Base-by-base conservation (phyloP, 2,329 filamentous ascomycete species). In the Furcasterigmium sp. region DNA sequence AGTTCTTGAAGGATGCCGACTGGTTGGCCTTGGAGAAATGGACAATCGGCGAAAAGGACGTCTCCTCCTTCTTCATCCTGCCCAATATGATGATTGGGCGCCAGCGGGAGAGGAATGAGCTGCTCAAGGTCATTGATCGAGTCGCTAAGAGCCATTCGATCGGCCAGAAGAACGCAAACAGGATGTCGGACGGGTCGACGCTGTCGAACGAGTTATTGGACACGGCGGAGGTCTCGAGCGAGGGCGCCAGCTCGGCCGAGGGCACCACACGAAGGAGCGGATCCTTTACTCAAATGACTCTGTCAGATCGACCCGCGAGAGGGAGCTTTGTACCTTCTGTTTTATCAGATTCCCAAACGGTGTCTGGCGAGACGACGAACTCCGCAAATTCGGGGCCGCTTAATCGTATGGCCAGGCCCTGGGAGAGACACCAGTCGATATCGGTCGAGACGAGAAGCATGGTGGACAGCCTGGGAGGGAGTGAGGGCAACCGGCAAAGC, bases 1-100 rank as follows among this genome's bases (percentile, higher is more conserved):
- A 84, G 50, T 74, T 91, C 29, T 69, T 96, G 7, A 80, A 78
- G 4, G 80, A 89, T 53, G 91, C 89, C 15, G 84, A 95, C 53
- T 74, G 76, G 47, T 68, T 78, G 41, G 81, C 82, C 1, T 69
- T 96, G 42, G 81, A 80, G 46, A 75, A 84, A 30, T 94, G 88
- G 72, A 74, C 79, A 49, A 82, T 94, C 46, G 91, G 80, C 11
- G 80, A 82, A n/a, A 87, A 83, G 45, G 91, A 97, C 61, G 82
- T 95, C 0, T 95, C 89, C 1, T 94, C 90, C 5, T 93, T 94
- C 58, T 96, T 96, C 64, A 85, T 90, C 52, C 75, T 96, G 17
- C 91, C 91, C 0, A 78, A 81, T 1, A 73, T 75, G 45, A 89
- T 94, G 73, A 86, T 95, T 51, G 91, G 91, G 4, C 80, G 91